Conservation (phyloP, 192 early-diverging fungal genomes). For the Backusella liffmaniae region DNA sequence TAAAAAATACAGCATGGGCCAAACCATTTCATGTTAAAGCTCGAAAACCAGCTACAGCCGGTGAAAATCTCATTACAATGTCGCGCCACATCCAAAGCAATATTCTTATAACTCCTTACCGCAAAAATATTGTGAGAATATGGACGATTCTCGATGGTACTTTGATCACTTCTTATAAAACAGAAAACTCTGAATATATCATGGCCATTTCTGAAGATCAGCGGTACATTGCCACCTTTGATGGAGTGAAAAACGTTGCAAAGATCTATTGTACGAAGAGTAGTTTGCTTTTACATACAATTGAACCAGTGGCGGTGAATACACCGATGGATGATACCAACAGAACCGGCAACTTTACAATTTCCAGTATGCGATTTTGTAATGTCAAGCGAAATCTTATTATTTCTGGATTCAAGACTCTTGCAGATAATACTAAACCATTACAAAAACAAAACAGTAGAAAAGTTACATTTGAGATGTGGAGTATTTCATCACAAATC, state of each 20-base stretch:
- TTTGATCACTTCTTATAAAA: not conserved
- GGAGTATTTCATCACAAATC: not conserved
- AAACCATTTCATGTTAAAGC: not conserved
- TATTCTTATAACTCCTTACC: not conserved
- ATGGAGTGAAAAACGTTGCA: not conserved
- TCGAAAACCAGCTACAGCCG: not conserved
- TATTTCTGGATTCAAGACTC: not conserved
- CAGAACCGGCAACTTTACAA: not conserved
- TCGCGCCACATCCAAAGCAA: not conserved
- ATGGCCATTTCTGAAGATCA: not conserved
- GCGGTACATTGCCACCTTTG: not conserved
- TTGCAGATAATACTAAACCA: not conserved
- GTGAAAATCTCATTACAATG: not conserved
- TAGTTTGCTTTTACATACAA: not conserved
- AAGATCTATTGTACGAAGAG: not conserved
- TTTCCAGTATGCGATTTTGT: conserved; percentile 4
- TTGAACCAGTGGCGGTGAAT: not conserved
- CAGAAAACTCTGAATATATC: not conserved
- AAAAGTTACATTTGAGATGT: conserved; percentile 1
- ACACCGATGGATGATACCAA: not conserved
- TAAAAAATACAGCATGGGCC: not conserved
- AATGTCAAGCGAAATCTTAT: not conserved
- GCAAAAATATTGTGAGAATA: not conserved
- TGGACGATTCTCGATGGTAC: not conserved
- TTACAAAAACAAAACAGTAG: not conserved